Base-by-base conservation (phyloP, 257 asterid species). In the Fraxinus anomala region DNA sequence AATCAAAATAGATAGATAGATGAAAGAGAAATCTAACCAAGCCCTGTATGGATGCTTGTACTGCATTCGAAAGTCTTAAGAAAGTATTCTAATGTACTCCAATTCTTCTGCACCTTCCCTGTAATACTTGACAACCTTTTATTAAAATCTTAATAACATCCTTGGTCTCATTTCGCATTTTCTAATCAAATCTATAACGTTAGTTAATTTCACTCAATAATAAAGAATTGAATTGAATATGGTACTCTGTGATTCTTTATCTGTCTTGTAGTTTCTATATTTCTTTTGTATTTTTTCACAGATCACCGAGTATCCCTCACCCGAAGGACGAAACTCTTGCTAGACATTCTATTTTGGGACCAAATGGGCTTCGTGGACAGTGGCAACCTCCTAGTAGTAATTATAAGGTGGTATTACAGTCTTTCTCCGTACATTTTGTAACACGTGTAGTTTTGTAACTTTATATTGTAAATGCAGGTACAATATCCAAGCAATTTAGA, bases 321-420 rank as follows among this genome's bases (percentile, higher is more conserved):
- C 91, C 99, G 39, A 92, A 79, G 87, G 97, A 90, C 77, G 98
- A 95, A 86, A 92, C 98, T 77, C 96, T 95, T 79, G 85, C 90
- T 78, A 90, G 90, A 80, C 99, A 92, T 88, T 95, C 97, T 54
- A 91, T 95, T 85, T 87, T 95, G 84, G 98, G 98, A 74, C 98
- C 97, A 71, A 89, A 83, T 83, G 98, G 98, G 79, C 99, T 92
- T 83, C 85, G 69, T 74, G 96, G 97, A 77, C 92, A 87, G 77
- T 89, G 96, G 97, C 96, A 88, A 82, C 93, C 95, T 80, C 99
- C 98, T 61, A 80, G 87, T 40, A 40, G 49, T 83, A 89, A 82
- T 68, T 74, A 81, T 78, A 91, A 83, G 89, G 92, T 92, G 89
- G 86, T 88, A 81, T 69, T 80, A 65, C 65, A 49, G 14, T 81